Evolutionary conservation across 129 eudicot species (phyloP), one percentile per base, ranked within the genome.

Genomic region (Pseudognaphalium luteoalbum): DNA sequence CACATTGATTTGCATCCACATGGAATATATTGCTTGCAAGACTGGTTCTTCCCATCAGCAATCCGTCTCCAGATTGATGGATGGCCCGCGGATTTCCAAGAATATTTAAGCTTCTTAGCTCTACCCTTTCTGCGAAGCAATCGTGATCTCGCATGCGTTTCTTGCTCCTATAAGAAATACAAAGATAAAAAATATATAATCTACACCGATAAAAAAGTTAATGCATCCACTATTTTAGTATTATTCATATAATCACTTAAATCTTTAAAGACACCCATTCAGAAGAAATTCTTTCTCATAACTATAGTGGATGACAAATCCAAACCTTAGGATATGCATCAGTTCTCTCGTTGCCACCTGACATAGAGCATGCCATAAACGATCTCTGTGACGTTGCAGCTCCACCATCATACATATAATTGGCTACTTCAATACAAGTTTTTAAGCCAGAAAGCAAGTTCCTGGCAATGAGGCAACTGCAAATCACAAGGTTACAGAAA

Each of bases 381-480:
- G 87, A 76, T 83, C 89, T 83, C 16, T 70, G 81, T 37, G 84
- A 68, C 54, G 68, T 81, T 29, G 76, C 85, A 72, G 87, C 85
- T 80, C 86, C 87, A 80, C 75, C 86, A 84, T 81, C 85, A 84
- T 68, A 50, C 99, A 94, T 89, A 85, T 86, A 94, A 76, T 60
- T 76, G 74, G 81, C 93, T 8, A 94, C 92, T 81, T 94, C 93
- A n/a, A 78, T 73, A 86, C 99, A 94, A 87, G 90, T 94, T 84
- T 89, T 94, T 70, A 94, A 86, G 82, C 96, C 97, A 75, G 92
- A 73, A 47, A 94, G 96, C 61, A 94, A 78, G 85, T 89, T 94
- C 84, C 94, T 82, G 33, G 97, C 93, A 82, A 94, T 94, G 70
- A 88, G 86, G 81, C 99, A 94, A 74, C 99, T 94, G 90, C 87